Evolutionary conservation across 2,329 filamentous ascomycete genomes (phyloP), one percentile per base, ranked within the genome.

Genomic region (Ophiocordyceps camponoti-floridani): DNA sequence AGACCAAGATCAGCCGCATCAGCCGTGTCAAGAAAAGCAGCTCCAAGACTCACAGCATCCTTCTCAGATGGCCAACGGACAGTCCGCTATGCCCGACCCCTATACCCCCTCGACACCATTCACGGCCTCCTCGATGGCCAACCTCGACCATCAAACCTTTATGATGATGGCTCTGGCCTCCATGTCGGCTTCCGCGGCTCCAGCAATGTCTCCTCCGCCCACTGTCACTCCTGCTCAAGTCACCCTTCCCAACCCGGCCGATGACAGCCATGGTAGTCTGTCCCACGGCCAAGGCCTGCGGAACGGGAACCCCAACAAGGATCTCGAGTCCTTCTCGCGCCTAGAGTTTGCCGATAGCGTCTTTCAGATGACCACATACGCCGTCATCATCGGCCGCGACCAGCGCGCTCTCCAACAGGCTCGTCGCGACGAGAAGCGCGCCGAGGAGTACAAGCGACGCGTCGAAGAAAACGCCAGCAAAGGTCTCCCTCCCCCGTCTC

Each of bases 301-400:
- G 13, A 61, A 62, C 44, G 51, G 56, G 43, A 56, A 51, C n/a
- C 49, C 58, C 8, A 57, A 61, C 18, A 65, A 67, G 51, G 63
- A 60, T 42, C 59, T 77, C 13, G 69, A 75, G 53, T 75, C 72
- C 3, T 77, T 75, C 56, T 73, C 73, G 40, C 65, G 68, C 44
- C 66, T 88, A 48, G 74, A 79, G 53, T 87, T 88, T 56, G 70
- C 73, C 51, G 83, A 88, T 64, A 81, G 82, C 55, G 73, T 78
- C 46, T 87, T 84, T 58, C 82, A 84, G 60, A 82, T 88, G 77
- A 84, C 78, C 44, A 85, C 81, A 1, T 80, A 79, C 52, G 70
- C 75, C 44, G 72, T 87, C 52, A 73, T 83, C 46, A 75, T 88
- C 27, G 82, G 82, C 45, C 78, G 83, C 48, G 82, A 87, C 58